phyloP scores from a whole-genome alignment of 768 basidiomycete genomes.

The Suillus variegatus region DNA sequence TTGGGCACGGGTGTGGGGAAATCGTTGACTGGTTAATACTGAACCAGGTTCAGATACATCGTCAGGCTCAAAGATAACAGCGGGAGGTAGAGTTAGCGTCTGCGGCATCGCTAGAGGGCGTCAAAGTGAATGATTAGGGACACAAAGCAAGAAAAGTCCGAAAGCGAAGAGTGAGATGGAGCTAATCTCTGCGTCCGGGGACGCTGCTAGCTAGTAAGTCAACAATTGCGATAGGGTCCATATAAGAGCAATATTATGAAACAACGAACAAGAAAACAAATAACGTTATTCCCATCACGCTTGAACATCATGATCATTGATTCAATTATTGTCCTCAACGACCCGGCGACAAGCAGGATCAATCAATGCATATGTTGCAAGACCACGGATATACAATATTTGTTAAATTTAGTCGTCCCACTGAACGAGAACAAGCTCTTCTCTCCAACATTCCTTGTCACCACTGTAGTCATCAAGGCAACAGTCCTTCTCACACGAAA shows the following conservation, averaged over 20 bases:
- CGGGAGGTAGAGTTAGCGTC: slow-evolving; percentile 23
- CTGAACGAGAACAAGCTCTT: slow-evolving; percentile 75
- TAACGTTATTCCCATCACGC: slow-evolving; percentile 23
- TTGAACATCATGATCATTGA: not conserved
- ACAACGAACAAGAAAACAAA: slow-evolving; percentile 19
- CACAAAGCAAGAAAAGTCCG: slow-evolving; percentile 1
- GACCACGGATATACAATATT: not conserved
- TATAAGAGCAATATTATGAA: slow-evolving; percentile 13
- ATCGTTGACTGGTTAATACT: slow-evolving; percentile 39
- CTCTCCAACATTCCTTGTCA: slow-evolving; percentile 57
- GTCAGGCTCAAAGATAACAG: slow-evolving; percentile 20
- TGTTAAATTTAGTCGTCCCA: slow-evolving; percentile 57
- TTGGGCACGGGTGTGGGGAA: slow-evolving; percentile 84
- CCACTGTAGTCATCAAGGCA: slow-evolving; percentile 45
- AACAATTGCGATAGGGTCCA: slow-evolving; percentile 17
- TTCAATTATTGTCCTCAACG: slow-evolving; percentile 4
- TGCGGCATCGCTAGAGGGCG: slow-evolving; percentile 26
- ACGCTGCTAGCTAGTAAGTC: slow-evolving; percentile 19
- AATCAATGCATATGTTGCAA: not conserved
- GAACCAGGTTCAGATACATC: slow-evolving; percentile 19
- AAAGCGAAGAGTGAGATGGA: slow-evolving; percentile 16
- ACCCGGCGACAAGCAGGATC: not conserved
- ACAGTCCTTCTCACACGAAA: slow-evolving; percentile 85
- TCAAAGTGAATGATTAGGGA: slow-evolving; percentile 1
- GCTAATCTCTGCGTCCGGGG: slow-evolving; percentile 25